Conservation (phyloP, 768 basidiomycete genomes). For the Boletus rufocinnamomeus region DNA sequence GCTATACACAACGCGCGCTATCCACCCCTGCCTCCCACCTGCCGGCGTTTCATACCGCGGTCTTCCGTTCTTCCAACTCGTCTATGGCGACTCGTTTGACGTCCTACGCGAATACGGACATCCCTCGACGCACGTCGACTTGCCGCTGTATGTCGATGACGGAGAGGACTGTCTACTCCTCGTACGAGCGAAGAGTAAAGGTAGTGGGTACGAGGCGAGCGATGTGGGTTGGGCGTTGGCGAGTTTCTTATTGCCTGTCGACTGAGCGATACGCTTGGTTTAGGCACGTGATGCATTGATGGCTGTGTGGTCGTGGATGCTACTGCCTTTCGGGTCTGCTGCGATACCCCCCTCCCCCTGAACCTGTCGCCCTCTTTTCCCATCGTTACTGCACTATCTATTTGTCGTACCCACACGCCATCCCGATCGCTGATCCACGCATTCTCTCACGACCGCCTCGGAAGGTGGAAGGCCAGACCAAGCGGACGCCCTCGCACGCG, state of each 20-base stretch:
- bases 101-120: slow-evolving; percentile 79
- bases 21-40: slow-evolving; percentile 70
- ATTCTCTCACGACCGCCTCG: slow-evolving; percentile 6
- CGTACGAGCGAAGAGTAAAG: slow-evolving; percentile 50
- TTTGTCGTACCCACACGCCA: slow-evolving; percentile 2
- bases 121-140: slow-evolving; percentile 68
- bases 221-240: slow-evolving; percentile 80
- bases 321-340: slow-evolving; percentile 4
- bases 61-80: slow-evolving; percentile 76
- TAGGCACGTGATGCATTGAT: slow-evolving; percentile 7
- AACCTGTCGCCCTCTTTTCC: background rate
- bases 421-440: background rate
- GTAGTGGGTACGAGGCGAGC: slow-evolving; percentile 34
- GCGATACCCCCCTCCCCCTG: slow-evolving; percentile 15
- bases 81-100: slow-evolving; percentile 60
- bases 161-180: slow-evolving; percentile 75
- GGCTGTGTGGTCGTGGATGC: slow-evolving; percentile 4
- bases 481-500: background rate
- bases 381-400: slow-evolving; percentile 17
- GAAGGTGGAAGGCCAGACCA: slow-evolving; percentile 9
- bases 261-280: slow-evolving; percentile 24
- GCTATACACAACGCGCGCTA: slow-evolving; percentile 66
- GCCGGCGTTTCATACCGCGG: slow-evolving; percentile 64
- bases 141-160: slow-evolving; percentile 80
- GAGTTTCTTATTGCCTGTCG: slow-evolving; percentile 72